phyloP scores from a whole-genome alignment of 2,329 filamentous ascomycete genomes.

The Torrubiellomyces zombiae region DNA sequence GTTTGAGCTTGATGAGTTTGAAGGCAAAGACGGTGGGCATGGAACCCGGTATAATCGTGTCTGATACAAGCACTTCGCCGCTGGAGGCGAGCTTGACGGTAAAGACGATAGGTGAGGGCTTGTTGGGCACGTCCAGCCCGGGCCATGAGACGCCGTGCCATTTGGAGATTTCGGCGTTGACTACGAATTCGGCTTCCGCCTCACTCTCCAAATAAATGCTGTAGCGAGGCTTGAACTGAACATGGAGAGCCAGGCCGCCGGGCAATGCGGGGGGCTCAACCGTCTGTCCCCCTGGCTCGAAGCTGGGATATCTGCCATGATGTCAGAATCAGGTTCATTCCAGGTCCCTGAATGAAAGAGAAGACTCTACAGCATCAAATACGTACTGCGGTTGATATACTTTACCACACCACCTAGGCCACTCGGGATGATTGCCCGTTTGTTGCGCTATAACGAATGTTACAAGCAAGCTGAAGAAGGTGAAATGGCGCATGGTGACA shows the following conservation, averaged over 20 bases:
- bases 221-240: slow-evolving; percentile 28
- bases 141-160: slow-evolving; percentile 22
- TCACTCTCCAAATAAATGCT: slow-evolving; percentile 29
- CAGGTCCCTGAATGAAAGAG: neutral
- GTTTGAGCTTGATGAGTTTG: slow-evolving; percentile 16
- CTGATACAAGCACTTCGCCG: slow-evolving; percentile 15
- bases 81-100: slow-evolving; percentile 17
- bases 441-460: slow-evolving; percentile 9
- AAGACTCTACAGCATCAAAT: too few relatives aligned
- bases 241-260: slow-evolving; percentile 18
- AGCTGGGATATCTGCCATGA: slow-evolving; percentile 18
- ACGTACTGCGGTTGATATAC: slow-evolving; percentile 24
- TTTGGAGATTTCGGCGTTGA: slow-evolving; percentile 24
- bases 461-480: neutral
- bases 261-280: slow-evolving; percentile 16
- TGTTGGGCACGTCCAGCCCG: slow-evolving; percentile 7
- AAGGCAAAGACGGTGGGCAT: slow-evolving; percentile 20
- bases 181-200: slow-evolving; percentile 22
- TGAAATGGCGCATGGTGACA: slow-evolving; percentile 1
- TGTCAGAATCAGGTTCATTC: neutral
- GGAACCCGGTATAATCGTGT: slow-evolving; percentile 16
- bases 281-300: slow-evolving; percentile 27
- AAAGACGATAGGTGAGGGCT: slow-evolving; percentile 15
- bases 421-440: slow-evolving; percentile 24
- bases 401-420: slow-evolving; percentile 31